Evolutionary conservation across 306 rosid species (phyloP), one percentile per base, ranked within the genome.

Genomic region (Glycine latifolia): DNA sequence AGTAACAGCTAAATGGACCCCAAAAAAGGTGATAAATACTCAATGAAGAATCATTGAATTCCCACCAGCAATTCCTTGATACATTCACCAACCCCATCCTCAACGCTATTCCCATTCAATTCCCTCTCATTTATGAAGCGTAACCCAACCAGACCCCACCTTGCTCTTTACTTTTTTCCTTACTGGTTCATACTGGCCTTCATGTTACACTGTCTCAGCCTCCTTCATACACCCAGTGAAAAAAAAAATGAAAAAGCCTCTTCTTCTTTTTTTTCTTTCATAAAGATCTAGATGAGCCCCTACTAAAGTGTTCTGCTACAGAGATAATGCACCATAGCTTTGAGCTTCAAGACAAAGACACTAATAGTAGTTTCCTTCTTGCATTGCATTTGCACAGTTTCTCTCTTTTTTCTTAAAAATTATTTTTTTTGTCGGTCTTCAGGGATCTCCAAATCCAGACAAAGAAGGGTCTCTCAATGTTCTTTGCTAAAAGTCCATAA

Each of bases 11-110:
- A 14, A 39, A 13, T 73, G 43, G 39, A 63, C 48, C 13, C 20
- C 35, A 54, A 76, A 76, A 58, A 49, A 44, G 65, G 37, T 65
- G 71, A 77, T 46, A 44, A 33, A 67, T 81, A 65, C 81, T 78
- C 83, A 63, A 86, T 54, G 87, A 88, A 85, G 88, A 85, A 90
- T 88, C 92, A 91, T 86, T 91, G 89, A 93, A 88, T 89, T 87
- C 88, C 88, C 85, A 84, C 90, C 89, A 78, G 79, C 75, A 78
- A 81, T 47, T 53, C 41, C 79, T 75, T 82, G 73, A 85, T 88
- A 77, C 76, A 82, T 82, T 82, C 69, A 56, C 87, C 92, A 77
- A 90, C 90, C 87, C 59, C 52, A 50, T 58, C 83, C 10, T 37
- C 77, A 78, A 63, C 43, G 63, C 26, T 69, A 54, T 83, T 53